Evolutionary conservation across 257 asterid genomes (phyloP), one percentile per base, ranked within the genome.

Genomic region (Agastache rugosa): DNA sequence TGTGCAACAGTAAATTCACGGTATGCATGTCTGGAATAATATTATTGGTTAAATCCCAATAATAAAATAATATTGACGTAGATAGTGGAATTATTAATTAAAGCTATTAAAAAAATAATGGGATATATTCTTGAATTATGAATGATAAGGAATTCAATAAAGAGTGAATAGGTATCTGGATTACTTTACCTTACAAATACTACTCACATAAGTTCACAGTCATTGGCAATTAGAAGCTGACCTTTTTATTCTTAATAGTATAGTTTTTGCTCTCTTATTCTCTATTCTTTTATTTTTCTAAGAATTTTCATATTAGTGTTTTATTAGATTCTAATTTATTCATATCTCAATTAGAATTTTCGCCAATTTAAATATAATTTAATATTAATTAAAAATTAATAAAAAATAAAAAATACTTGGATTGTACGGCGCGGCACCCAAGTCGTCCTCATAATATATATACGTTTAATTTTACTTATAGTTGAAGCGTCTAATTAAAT

Each of bases 151-250:
- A 72, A 66, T 72, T 76, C 69, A 39, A 15, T 53, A 77, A 76
- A 67, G 68, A 53, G 72, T 25, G n/a, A 65, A 22, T 34, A 15
- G 73, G 64, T 71, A 76, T 76, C 50, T 59, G n/a, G 25, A 44
- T 68, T 73, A 65, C 74, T 72, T 77, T 80, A 62, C 74, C 65
- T 61, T 15, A 39, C 9, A 44, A 70, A 61, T 10, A 22, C 3
- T 5, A 54, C 45, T 63, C 82, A 77, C 82, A 7, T 48, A 77
- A 81, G 44, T 73, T 77, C 17, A 27, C 11, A 62, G 2, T 51
- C 85, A 74, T 77, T 81, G 85, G 82, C 64, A 42, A 62, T 64
- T 19, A 69, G 12, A 67, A 72, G 79, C 79, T 76, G 84, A 76
- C 84, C 12, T 80, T 80, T 53, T 72, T 15, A 47, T 73, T 42